A percentile compares a stretch with the other conserved stretches of the same genome.
Conservation (phyloP, 179 eudicot genomes). For the Beta macrorhiza region DNA sequence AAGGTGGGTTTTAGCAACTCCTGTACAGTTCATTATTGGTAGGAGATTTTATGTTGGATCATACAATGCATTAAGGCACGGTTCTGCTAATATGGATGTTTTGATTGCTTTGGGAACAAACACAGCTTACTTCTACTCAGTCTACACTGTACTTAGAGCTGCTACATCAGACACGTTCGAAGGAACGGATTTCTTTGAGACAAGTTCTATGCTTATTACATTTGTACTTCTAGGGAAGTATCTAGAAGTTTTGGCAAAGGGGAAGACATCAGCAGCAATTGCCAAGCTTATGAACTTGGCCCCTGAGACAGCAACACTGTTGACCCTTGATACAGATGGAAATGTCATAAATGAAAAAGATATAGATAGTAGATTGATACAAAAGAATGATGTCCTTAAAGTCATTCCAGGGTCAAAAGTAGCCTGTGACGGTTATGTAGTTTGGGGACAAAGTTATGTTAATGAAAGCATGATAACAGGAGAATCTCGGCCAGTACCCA, state of each 20-base stretch:
- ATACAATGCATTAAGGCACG: constrained; percentile 69
- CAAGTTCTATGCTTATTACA: constrained; percentile 91
- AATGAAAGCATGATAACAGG: constrained; percentile 98
- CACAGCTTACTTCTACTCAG: constrained; percentile 91
- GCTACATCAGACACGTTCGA: constrained; percentile 61
- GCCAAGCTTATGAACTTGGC: constrained; percentile 93
- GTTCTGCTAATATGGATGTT: constrained; percentile 98
- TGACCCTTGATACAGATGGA: constrained; percentile 56
- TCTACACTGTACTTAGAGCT: constrained; percentile 67
- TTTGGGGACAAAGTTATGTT: constrained; percentile 90
- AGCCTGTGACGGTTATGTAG: constrained; percentile 84
- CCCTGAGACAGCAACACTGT: constrained; percentile 70
- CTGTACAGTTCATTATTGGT: constrained; percentile 90
- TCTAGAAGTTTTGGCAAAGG: constrained; percentile 85
- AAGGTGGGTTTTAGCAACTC: constrained; percentile 82
- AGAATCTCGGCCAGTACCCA: constrained; percentile 78
- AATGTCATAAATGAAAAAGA: constrained; percentile 64
- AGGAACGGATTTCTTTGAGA: constrained; percentile 88
- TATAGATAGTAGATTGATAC: constrained; percentile 76
- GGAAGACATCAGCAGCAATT: constrained; percentile 94
- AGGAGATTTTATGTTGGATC: constrained; percentile 75
- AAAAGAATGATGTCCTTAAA: constrained; percentile 79
- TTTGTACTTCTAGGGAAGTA: constrained; percentile 94
- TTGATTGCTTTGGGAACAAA: constrained; percentile 90
- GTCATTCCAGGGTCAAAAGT: constrained; percentile 87